Evolutionary conservation across 2,329 filamentous ascomycete species (phyloP), one percentile per base, ranked within the genome.

Genomic region (Phoma herbarum): DNA sequence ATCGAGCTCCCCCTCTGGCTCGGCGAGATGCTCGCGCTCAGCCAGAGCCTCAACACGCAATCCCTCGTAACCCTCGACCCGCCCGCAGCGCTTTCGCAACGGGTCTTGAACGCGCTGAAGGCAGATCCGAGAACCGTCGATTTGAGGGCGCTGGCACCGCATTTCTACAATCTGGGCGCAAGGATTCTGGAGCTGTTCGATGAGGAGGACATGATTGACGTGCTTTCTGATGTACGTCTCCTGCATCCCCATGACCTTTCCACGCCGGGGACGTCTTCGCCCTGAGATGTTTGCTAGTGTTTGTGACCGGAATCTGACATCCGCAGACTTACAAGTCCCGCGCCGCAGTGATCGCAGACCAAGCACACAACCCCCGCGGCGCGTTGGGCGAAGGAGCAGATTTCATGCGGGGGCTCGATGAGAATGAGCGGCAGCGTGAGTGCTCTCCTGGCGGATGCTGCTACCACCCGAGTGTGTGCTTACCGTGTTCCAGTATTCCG

Each of bases 1-100:
- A 84, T 98, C 45, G 86, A 90, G 61, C 87, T 98, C 1, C 95
- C 95, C 2, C 84, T 98, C 65, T 99, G 95, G 95, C 88, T 99
- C 12, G 93, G 90, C 66, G 92, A 97, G 77, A 94, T 97, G 86
- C 90, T 99, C 51, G 91, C 92, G 28, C 85, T 96, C 26, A 73
- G 73, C 48, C 72, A 77, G 53, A 72, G 65, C 53, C 65, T 76
- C 18, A 75, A 75, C 50, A 76, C 74, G 11, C 71, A 73, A 22
- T 76, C 74, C 16, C 63, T 78, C 14, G 73, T 95, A 4, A 90
- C 90, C 0, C 86, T 98, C 60, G 93, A 95, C 73, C 86, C 96
- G 8, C 94, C 95, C 0, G 77, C 86, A 0, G 89, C 91, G 3
- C 86, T 98, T 1, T 88, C 90, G 5, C 85, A 88, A 61, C 87